phyloP scores from a whole-genome alignment of 176 grass and related monocot species.

The Carex scoparia region DNA sequence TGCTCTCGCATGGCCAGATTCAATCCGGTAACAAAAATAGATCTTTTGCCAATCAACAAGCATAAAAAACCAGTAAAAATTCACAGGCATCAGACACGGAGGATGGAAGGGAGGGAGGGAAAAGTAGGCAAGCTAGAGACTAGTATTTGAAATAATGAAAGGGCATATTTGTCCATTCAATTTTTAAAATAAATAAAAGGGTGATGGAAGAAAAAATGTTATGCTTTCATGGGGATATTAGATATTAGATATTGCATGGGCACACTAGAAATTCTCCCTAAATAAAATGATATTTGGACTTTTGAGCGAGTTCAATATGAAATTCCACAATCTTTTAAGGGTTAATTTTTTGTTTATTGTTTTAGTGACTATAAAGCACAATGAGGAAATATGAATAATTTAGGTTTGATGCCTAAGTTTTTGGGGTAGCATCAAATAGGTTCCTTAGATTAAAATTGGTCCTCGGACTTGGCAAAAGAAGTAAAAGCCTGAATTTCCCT shows the following conservation, averaged over 20 bases:
- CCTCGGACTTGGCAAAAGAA: background rate
- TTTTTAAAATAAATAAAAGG: too few species aligned
- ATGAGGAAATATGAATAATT: background rate
- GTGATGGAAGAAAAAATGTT: too few species aligned
- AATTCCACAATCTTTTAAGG: background rate
- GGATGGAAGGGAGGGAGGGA: too few species aligned
- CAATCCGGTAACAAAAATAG: constrained; percentile 35
- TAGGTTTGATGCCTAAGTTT: background rate
- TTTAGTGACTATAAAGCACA: background rate
- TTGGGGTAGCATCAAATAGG: background rate
- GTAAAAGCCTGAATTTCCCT: background rate
- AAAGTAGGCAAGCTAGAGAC: too few species aligned
- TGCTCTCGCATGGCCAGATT: constrained; percentile 26
- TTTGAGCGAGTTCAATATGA: background rate
- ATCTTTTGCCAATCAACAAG: constrained; percentile 20
- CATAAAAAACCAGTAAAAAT: constrained; percentile 6
- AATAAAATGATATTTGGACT: background rate
- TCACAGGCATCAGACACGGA: too few species aligned
- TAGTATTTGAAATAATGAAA: too few species aligned
- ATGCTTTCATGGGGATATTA: too few species aligned
- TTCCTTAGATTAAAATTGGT: background rate
- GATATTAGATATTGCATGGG: too few species aligned
- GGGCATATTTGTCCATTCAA: too few species aligned
- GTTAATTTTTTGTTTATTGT: background rate
- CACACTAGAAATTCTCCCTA: too few species aligned